These are phyloP conservation scores for Boletus reticuloceps DNA, from an alignment of 768 basidiomycete genomes.

Conservation along the genomic window DNA sequence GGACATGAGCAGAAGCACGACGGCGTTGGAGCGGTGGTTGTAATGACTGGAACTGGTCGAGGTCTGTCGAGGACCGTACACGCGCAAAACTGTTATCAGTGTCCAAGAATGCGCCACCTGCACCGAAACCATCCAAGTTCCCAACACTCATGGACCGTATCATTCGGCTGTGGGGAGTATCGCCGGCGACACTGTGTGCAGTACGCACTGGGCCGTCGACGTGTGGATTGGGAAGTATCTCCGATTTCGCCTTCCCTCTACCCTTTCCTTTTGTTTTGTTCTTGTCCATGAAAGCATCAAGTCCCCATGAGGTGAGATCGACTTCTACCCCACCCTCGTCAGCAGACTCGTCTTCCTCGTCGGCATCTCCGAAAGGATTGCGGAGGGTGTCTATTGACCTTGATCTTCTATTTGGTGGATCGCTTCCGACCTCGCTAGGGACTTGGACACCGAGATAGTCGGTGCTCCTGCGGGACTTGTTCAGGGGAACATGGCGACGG, in stretches of 20 bases:
- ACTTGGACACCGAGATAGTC: conserved; percentile 69
- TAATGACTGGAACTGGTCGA: conserved; percentile 43
- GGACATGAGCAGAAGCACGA: conserved; percentile 48
- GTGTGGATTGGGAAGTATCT: conserved; percentile 45
- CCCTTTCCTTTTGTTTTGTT: conserved; percentile 49
- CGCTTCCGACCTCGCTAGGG: conserved; percentile 61
- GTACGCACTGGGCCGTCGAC: conserved; percentile 36
- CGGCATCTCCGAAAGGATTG: conserved; percentile 74
- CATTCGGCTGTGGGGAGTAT: conserved; percentile 39
- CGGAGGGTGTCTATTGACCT: conserved; percentile 62
- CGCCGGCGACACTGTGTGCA: conserved; percentile 43
- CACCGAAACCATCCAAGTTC: conserved; percentile 52
- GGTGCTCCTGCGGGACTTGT: conserved; percentile 49
- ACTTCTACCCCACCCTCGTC: conserved; percentile 62
- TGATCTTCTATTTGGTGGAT: conserved; percentile 47
- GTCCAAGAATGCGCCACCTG: conserved; percentile 47
- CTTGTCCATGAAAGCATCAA: conserved; percentile 73
- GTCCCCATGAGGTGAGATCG: conserved; percentile 81
- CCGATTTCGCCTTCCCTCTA: conserved; percentile 37
- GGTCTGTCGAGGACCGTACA: conserved; percentile 59
- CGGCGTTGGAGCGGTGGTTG: conserved; percentile 44
- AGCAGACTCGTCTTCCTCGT: conserved; percentile 48
- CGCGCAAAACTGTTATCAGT: conserved; percentile 39
- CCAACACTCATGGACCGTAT: conserved; percentile 69
- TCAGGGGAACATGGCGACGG: conserved; percentile 52